Base-by-base conservation (phyloP, 352 stramenopile species). In the Globisporangium nunn region DNA sequence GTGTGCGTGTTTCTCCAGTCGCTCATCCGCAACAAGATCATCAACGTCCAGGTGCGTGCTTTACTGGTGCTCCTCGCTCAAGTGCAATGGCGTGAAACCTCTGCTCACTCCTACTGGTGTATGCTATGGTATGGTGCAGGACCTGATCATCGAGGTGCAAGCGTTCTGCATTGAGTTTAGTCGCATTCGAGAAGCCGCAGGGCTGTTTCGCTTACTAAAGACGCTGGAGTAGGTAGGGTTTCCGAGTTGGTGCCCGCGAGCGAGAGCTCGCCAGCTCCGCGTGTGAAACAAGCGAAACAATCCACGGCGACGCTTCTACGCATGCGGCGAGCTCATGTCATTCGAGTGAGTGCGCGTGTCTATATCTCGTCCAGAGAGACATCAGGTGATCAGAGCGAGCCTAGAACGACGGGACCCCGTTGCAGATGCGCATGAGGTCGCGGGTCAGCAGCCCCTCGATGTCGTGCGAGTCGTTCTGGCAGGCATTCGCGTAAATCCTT, bases 151-250 rank as follows among this genome's bases (percentile, higher is more conserved):
- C 72, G 96, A 99, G 70, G 90, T 99, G 41, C 96, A 99, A 71
- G 91, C 96, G 59, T 99, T 99, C 80, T 99, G 97, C 80, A 98
- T 99, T 68, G 94, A 99, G 74, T 99, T 99, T 85, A 98, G 91
- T 70, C 85, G 95, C 49, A 98, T 99, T 69, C 85, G 94, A 52
- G 97, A 99, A 73, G 97, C 97, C 56, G 92, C 95, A 29, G 89
- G 88, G 37, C 78, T 99, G 41, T 99, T 99, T 62, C 94, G 96
- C 67, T 82, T 99, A 71, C 79, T 99, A 55, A 98, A 98, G 73
- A 98, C 85, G 48, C 78, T 97, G 61, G 87, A 97, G 83, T 96
- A 88, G 81, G 17, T n/a, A 11, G 23, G 23, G 23, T 23, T 31
- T 29, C 18, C 12, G 44, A 8, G n/a, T 49, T 18, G 4, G 17